Evolutionary conservation across 257 asterid genomes (phyloP), one percentile per base, ranked within the genome.

Genomic region (Lycium barbarum): DNA sequence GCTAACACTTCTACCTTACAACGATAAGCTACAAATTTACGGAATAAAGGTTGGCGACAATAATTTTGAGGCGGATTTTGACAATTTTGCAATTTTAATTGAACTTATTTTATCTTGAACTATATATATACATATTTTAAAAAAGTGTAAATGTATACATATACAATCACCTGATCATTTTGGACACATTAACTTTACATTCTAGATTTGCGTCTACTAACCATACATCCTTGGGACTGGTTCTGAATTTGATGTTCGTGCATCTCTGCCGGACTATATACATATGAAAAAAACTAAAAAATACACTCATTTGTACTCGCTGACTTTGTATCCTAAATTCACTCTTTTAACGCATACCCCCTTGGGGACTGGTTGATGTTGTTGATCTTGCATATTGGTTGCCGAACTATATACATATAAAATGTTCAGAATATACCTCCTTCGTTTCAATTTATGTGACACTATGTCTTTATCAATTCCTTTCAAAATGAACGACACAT

Each of bases 191-290:
- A 13, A 45, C 80, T 73, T 45, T 20, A 73, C 10, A 7, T 22
- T 4, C 2, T 20, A 22, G 9, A 9, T 72, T 72, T 22, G n/a
- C 40, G 3, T 73, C 6, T 47, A 6, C 40, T 47, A 47, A 11
- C 58, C 58, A 43, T n/a, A 72, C 9, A 6, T 49, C n/a, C 5
- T 73, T 55, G 68, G 5, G 9, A 26, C 5, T 73, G 55, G 40
- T 49, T 73, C 3, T 33, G 36, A 10, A 49, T 68, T 38, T 36
- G 78, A 35, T 49, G 83, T 2, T 54, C 81, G 65, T 83, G 88
- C 80, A 8, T 59, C 7, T 43, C 74, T 7, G 83, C 67, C 38
- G 76, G 80, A 68, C 78, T 36, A 36, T 14, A 68, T 15, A 36
- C 51, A 15, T 15, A 15, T 14, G 51, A 36, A 36, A 15, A 15